Conservation (phyloP, 257 asterid genomes). For the Nicotiana sylvestris region DNA sequence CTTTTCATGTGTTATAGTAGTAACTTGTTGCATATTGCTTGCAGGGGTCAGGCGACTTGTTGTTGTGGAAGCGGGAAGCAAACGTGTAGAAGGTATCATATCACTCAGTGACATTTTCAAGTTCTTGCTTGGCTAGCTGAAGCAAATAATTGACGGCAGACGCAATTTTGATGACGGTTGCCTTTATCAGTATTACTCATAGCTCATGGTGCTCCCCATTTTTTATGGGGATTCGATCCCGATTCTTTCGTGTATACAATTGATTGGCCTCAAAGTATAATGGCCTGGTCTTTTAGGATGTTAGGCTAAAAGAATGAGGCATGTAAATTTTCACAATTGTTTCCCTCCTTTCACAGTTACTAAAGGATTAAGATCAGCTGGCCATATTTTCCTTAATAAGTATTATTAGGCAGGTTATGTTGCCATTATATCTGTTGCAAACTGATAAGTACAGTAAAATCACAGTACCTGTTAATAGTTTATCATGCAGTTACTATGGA, state of each 20-base stretch:
- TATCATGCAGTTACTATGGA: not conserved
- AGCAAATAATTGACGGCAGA: slow-evolving; percentile 3
- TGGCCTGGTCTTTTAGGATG: slow-evolving; percentile 37
- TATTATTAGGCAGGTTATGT: not conserved
- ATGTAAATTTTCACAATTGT: slow-evolving; percentile 21
- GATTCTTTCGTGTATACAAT: slow-evolving; percentile 36
- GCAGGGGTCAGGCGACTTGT: slow-evolving; percentile 83
- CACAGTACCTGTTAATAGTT: not conserved
- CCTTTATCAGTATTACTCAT: not conserved
- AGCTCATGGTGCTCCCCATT: slow-evolving; percentile 18
- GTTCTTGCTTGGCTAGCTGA: slow-evolving; percentile 61
- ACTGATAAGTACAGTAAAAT: not conserved
- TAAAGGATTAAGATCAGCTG: slow-evolving; percentile 7
- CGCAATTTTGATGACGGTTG: slow-evolving; percentile 5
- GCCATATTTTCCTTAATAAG: slow-evolving; percentile 18
- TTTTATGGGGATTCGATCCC: slow-evolving; percentile 11
- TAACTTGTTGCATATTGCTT: not conserved
- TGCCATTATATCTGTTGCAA: not conserved
- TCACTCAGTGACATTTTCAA: slow-evolving; percentile 66
- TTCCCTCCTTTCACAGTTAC: not conserved
- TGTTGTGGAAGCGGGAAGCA: slow-evolving; percentile 93
- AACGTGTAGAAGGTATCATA: slow-evolving; percentile 81
- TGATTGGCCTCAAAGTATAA: slow-evolving; percentile 30
- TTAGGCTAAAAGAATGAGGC: slow-evolving; percentile 24
- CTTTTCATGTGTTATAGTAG: not conserved